A percentile compares a stretch with the other conserved stretches of the same genome.
Evolutionary conservation across 1,284 basidiomycete species (phyloP).

Genomic region (Cutaneotrichosporon mucoides): DNA sequence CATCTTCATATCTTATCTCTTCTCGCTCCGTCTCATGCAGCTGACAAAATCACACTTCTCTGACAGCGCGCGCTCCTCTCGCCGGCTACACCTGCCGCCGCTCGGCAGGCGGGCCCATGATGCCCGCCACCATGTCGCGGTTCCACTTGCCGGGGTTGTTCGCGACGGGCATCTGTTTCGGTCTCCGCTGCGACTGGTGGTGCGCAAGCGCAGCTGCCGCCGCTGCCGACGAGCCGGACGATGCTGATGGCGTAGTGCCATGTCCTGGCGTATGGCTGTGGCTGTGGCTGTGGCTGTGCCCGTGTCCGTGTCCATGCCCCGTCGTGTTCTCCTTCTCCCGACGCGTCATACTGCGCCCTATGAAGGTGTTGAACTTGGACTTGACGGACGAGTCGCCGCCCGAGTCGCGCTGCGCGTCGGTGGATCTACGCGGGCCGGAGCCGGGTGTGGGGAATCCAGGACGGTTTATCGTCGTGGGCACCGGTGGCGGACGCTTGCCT

Average conservation of each 20-base stretch:
- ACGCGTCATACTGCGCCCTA: background rate
- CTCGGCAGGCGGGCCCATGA: slow-evolving; percentile 39
- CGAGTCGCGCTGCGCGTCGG: background rate
- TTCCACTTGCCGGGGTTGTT: slow-evolving; percentile 27
- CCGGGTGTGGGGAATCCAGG: slow-evolving; percentile 14
- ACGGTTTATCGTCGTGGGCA: slow-evolving; percentile 20
- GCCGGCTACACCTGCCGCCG: background rate
- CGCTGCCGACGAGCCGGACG: no score
- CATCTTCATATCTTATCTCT: no score
- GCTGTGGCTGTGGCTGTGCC: background rate
- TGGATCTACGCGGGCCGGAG: background rate
- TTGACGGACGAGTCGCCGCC: background rate
- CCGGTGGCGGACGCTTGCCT: slow-evolving; percentile 10
- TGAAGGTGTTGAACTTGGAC: slow-evolving; percentile 3
- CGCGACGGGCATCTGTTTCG: no score
- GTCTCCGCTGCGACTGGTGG: no score
- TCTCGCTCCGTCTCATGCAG: no score
- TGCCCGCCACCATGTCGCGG: slow-evolving; percentile 39
- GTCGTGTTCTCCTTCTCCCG: background rate
- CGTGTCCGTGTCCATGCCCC: background rate
- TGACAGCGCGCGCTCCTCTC: no score
- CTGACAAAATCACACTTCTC: no score
- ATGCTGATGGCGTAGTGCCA: no score
- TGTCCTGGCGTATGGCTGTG: slow-evolving; percentile 30
- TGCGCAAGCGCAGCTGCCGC: no score